Evolutionary conservation across 495 filamentous ascomycete species (phyloP), one percentile per base, ranked within the genome.

Genomic region (Pyrenopolyporus hunteri): DNA sequence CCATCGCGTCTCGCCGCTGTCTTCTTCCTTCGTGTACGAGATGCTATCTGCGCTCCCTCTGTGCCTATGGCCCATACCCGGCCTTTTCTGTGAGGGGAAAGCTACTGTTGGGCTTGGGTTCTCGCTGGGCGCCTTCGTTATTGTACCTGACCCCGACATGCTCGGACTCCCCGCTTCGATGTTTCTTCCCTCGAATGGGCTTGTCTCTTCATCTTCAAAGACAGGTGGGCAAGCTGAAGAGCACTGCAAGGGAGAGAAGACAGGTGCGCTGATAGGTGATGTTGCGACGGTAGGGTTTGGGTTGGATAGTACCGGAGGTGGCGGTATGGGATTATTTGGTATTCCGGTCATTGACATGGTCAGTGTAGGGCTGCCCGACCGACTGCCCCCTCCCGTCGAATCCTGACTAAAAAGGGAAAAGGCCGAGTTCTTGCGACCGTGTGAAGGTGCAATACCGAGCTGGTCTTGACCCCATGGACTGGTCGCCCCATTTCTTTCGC

Each of bases 11-110:
- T 79, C 79, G 17, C 78, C 78, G 16, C 72, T 72, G 11, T 79
- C 76, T 23, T 79, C 77, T 57, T 80, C 80, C 50, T 78, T 77
- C 16, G 71, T 70, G 58, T 87, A 87, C 40, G 82, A 84, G 25
- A 87, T 82, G 46, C 83, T 85, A 46, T 82, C 83, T 7, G 79
- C 75, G 16, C 80, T 82, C 22, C 80, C 74, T 46, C 76, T 73
- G 37, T 79, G 74, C 3, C 70, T 66, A 54, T 83, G 81, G 0
- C 75, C 74, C 47, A 67, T 74, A n/a, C 69, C 69, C 14, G 73
- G 69, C 28, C 66, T 59, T 19, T 60, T 57, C 20, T 56, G 63
- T 17, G 54, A 71, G 49, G 48, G 50, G 35, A 55, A 36, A 6
- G 53, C 59, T 0, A 56, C 14, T 20, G 26, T 56, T 31, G 68